A percentile compares a stretch with the other conserved stretches of the same genome.
These are phyloP conservation scores for Penicillium sp. DNA, from an alignment of 2,329 filamentous ascomycete species.

Conservation along the genomic window DNA sequence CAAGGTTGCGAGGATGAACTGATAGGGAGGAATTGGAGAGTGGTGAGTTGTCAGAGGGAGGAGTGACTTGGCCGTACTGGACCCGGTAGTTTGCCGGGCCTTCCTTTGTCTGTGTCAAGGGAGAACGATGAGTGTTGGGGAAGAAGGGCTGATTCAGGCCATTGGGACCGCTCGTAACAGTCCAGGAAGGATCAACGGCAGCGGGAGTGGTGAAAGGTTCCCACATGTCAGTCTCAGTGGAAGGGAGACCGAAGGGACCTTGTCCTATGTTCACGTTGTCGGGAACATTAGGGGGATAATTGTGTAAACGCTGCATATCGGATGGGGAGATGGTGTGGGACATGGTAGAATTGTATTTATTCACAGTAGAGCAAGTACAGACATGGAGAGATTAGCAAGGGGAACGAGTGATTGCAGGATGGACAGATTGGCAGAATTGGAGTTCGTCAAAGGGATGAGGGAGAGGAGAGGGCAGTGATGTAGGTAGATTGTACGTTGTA, in stretches of 20 bases:
- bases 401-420: not conserved
- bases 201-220: not conserved
- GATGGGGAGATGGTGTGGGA: conserved; percentile 2
- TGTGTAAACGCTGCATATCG: not conserved
- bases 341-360: not conserved
- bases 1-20: not conserved
- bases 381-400: not conserved
- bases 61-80: conserved; percentile 45
- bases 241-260: not conserved
- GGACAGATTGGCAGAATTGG: not conserved
- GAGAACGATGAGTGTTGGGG: conserved; percentile 16
- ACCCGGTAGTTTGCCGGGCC: conserved; percentile 42
- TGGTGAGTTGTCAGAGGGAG: conserved; percentile 35
- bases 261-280: not conserved
- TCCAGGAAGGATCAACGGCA: conserved; percentile 6
- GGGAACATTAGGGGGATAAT: conserved; percentile 3
- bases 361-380: not conserved
- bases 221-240: conserved; percentile 1
- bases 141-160: not conserved
- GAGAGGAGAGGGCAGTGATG: not conserved
- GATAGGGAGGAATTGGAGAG: not conserved
- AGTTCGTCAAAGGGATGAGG: not conserved
- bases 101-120: conserved; percentile 32
- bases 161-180: not conserved
- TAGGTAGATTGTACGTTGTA: not conserved